phyloP scores from a whole-genome alignment of 345 rosid genomes.

The Passiflora organensis region DNA sequence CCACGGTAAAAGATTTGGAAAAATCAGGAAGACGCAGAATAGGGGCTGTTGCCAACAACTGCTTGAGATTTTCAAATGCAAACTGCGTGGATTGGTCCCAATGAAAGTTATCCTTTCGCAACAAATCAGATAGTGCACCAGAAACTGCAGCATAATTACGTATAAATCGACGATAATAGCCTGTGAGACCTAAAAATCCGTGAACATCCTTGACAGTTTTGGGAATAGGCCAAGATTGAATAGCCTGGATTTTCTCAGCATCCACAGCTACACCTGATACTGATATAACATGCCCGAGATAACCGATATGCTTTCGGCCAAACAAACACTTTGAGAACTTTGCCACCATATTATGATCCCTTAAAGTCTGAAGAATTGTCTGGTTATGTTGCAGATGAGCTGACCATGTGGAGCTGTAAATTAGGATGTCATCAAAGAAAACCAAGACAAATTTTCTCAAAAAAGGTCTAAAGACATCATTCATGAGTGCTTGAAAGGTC shows the following conservation, averaged over 20 bases:
- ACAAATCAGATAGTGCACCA: no score
- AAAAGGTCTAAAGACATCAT: no score
- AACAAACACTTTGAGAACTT: background rate
- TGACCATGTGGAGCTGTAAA: no score
- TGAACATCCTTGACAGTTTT: background rate
- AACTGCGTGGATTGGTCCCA: background rate
- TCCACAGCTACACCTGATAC: background rate
- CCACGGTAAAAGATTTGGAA: background rate
- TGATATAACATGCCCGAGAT: conserved; percentile 16
- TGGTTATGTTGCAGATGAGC: no score
- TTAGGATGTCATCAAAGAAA: no score
- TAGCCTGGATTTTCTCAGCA: background rate
- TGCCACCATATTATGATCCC: no score
- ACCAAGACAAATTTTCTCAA: no score
- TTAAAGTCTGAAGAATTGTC: no score
- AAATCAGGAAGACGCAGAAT: background rate
- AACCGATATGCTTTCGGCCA: background rate
- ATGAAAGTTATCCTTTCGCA: background rate
- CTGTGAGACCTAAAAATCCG: background rate
- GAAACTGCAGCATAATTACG: no score
- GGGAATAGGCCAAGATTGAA: background rate
- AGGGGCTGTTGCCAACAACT: background rate
- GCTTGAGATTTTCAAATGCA: background rate
- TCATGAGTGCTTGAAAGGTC: no score
- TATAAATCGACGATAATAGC: background rate